Evolutionary conservation across 805 yeast genomes (phyloP), one percentile per base, ranked within the genome.

Genomic region (Candida silvatica): DNA sequence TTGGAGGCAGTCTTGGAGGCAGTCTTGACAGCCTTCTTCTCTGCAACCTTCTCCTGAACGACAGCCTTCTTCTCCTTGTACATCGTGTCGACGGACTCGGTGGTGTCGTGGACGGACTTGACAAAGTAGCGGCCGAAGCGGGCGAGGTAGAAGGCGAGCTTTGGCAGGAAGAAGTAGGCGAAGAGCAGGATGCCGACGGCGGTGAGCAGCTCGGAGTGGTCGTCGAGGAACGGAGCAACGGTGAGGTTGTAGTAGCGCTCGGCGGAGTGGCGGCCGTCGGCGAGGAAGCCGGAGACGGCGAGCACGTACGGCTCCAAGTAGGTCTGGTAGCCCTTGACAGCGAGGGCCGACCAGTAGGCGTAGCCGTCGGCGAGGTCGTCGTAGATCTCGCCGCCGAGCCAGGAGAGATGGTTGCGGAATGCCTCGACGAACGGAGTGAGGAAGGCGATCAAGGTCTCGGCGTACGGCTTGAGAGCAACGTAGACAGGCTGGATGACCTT

Each of bases 21-120:
- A 18, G 35, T 32, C 26, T 28, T 32, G n/a, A 32, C 35, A 17
- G 35, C 29, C 26, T 28, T 28, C 26, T 32, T 32, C 29, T 32
- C 35, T 3, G n/a, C n/a, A n/a, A n/a, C n/a, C n/a, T n/a, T n/a
- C n/a, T n/a, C n/a, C n/a, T n/a, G n/a, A n/a, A n/a, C n/a, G n/a
- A n/a, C n/a, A 19, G 33, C 15, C 14, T 9, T 6, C 7, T 15
- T 19, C 8, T 12, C 22, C 19, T 17, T 12, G 38, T 52, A 50
- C 55, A 51, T 53, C 19, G 34, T 34, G 7, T 38, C 36, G n/a
- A 56, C 46, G 20, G 51, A 42, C 27, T 46, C 39, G 28, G 44
- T 46, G 35, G 54, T 28, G 27, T 42, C 37, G 33, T 48, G 45
- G 3, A 50, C 45, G 34, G 54, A 59, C 23, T 39, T 43, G 12